Conservation (phyloP, 1,139 yeast species). For the Suhomyces terraborum region DNA sequence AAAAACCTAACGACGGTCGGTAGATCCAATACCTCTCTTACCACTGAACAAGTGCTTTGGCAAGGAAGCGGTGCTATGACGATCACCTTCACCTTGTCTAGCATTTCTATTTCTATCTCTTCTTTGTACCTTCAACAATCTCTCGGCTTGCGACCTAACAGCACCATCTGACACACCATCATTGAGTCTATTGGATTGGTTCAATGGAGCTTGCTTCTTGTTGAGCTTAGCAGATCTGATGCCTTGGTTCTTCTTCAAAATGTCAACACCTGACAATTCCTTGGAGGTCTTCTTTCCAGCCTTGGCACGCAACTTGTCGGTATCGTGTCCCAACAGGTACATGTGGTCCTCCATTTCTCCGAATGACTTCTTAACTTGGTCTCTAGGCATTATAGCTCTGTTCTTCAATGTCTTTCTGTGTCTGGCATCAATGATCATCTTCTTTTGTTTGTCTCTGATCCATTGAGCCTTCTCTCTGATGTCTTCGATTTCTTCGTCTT, state of each 20-base stretch:
- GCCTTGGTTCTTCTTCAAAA: constrained; percentile 59
- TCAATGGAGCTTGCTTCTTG: constrained; percentile 49
- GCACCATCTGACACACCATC: constrained; percentile 87
- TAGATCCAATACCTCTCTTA: constrained; percentile 91
- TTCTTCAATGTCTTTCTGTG: constrained; percentile 85
- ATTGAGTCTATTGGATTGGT: constrained; percentile 78
- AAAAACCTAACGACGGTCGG: constrained; percentile 62
- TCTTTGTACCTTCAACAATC: constrained; percentile 85
- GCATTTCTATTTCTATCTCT: constrained; percentile 92
- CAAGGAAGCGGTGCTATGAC: constrained; percentile 80
- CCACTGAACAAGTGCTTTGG: constrained; percentile 96
- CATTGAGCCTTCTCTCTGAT: constrained; percentile 86
- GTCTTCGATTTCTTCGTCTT: constrained; percentile 66
- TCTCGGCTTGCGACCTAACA: constrained; percentile 82
- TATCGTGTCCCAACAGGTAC: constrained; percentile 88
- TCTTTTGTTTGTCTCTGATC: constrained; percentile 94
- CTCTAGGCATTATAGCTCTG: constrained; percentile 91
- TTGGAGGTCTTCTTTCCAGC: constrained; percentile 44
- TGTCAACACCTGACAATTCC: constrained; percentile 71
- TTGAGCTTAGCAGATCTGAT: constrained; percentile 44
- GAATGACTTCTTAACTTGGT: constrained; percentile 74
- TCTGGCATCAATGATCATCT: constrained; percentile 87
- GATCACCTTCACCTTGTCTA: constrained; percentile 94
- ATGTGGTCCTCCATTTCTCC: constrained; percentile 85
- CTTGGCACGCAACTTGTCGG: constrained; percentile 57